Base-by-base conservation (phyloP, 2,329 filamentous ascomycete genomes). In the Pestalotiopsis fici region DNA sequence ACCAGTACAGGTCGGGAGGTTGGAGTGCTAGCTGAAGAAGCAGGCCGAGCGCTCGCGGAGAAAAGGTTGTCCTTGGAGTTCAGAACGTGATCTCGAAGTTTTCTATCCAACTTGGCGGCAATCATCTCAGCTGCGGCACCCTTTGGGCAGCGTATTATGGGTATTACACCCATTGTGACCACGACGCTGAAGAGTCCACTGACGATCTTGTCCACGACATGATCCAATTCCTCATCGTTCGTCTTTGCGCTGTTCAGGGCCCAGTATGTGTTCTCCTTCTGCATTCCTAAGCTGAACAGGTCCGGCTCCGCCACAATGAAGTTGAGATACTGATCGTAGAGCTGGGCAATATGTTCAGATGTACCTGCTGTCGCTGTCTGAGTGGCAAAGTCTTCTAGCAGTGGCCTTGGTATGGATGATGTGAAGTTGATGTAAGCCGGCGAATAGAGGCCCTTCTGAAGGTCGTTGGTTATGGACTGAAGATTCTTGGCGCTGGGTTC, bases 1-100 rank as follows among this genome's bases (percentile, higher is more conserved):
- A 99, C 90, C 59, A 99, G 88, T 0, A 98, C 94, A 0, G 97
- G 96, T 61, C 97, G 86, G 27, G 93, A 93, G 9, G 90, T 88
- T 2, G 91, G 87, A 0, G 92, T 91, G 18, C 87, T 86, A 1
- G 86, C 81, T n/a, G 85, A 83, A 43, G 83, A 82, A 7, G 85
- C 81, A 2, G 90, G 85, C 69, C 92, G 86, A 64, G 90, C 86
- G 67, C 80, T 83, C 21, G 83, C 81, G 0, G 94, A 97, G 79
- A 99, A 99, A 4, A 99, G 87, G 76, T 98, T 98, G 77, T 98
- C 95, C 83, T 98, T 98, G 13, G 95, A 97, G 80, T 98, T 98
- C 70, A 99, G 87, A 65, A 98, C 93, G 78, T 99, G 96, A 76
- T 99, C 96, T 75, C 96, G 91, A 25, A 99, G 88, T 79, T 98